These are phyloP conservation scores for Xylaria sp. DNA, from an alignment of 2,329 filamentous ascomycete genomes.

Conservation along the genomic window DNA sequence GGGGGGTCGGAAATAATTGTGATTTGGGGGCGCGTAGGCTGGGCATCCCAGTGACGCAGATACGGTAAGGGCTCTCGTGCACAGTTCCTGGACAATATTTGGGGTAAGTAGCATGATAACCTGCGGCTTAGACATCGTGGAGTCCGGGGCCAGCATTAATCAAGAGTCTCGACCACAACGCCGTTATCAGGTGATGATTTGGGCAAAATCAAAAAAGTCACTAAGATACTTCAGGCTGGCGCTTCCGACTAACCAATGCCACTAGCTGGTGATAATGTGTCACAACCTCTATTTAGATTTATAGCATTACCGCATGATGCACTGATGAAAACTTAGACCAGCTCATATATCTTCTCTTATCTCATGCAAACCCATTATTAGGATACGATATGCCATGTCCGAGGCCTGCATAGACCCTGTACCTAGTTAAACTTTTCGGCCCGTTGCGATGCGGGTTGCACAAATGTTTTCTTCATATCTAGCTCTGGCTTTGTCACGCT, in stretches of 20 bases:
- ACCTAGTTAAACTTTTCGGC: neutral
- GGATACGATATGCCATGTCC: neutral
- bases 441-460: neutral
- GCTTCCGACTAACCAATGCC: neutral
- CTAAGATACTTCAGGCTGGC: conserved; percentile 6
- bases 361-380: neutral
- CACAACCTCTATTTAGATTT: neutral
- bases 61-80: conserved; percentile 16
- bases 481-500: neutral
- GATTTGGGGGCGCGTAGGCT: conserved; percentile 24
- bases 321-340: neutral
- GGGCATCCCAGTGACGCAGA: conserved; percentile 21
- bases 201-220: neutral
- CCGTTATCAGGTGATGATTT: conserved; percentile 20
- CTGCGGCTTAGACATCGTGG: conserved; percentile 4
- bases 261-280: neutral
- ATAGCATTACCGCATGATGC: conserved; percentile 4
- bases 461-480: neutral
- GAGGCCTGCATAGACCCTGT: neutral
- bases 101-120: conserved; percentile 27
- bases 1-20: conserved; percentile 22
- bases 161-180: conserved; percentile 12
- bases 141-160: conserved; percentile 2
- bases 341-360: neutral
- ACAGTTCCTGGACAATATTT: conserved; percentile 17